Conservation (phyloP, 2,329 filamentous ascomycete genomes). For the Dothistroma septosporum region DNA sequence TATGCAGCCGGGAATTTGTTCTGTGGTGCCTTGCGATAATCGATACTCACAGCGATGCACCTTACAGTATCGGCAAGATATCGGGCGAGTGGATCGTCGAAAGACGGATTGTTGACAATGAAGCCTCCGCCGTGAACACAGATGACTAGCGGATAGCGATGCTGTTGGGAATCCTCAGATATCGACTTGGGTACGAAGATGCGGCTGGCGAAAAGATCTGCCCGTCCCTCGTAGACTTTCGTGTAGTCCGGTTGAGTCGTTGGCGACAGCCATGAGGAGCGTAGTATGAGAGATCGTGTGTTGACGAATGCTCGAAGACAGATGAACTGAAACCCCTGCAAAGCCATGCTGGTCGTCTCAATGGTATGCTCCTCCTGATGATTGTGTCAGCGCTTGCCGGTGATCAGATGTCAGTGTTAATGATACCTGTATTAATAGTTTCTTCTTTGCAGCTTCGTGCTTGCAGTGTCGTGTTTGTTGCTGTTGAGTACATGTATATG, state of each 20-base stretch:
- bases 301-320: conserved; percentile 7
- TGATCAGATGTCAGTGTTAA: too few relatives aligned
- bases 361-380: background rate
- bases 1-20: conserved; percentile 44
- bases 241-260: conserved; percentile 9
- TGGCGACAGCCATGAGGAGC: conserved; percentile 13
- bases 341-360: background rate
- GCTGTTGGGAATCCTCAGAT: background rate
- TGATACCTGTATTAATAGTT: too few relatives aligned
- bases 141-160: conserved; percentile 42
- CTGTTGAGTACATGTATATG: too few relatives aligned
- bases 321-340: background rate
- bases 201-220: conserved; percentile 9
- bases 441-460: too few relatives aligned
- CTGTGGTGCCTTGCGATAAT: conserved; percentile 49
- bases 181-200: conserved; percentile 8
- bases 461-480: background rate
- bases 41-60: conserved; percentile 45
- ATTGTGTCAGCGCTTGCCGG: too few relatives aligned
- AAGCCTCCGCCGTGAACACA: conserved; percentile 54
- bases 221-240: conserved; percentile 9
- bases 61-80: conserved; percentile 39
- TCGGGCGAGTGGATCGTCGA: conserved; percentile 49
- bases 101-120: conserved; percentile 40
- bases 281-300: conserved; percentile 4